Conservation (phyloP, 2,329 filamentous ascomycete genomes). For the Verticillium klebahnii region DNA sequence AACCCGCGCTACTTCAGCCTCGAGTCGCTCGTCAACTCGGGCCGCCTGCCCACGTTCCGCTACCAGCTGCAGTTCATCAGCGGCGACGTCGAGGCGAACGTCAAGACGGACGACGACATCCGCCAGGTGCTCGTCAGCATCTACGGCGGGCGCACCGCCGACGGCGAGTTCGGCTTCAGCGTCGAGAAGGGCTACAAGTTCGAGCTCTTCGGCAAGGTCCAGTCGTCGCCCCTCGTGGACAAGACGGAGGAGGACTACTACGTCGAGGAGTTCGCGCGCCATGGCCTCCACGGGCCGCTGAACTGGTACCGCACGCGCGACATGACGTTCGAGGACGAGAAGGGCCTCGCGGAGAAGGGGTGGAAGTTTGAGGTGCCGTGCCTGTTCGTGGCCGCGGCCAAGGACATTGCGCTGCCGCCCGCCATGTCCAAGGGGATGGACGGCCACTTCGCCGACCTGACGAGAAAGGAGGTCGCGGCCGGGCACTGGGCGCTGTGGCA, state of each 20-base stretch:
- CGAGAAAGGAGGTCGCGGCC: conserved; percentile 59
- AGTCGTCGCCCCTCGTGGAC: conserved; percentile 55
- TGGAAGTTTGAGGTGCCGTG: conserved; percentile 55
- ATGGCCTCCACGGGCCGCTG: conserved; percentile 72
- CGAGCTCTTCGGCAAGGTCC: conserved; percentile 49
- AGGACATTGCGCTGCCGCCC: conserved; percentile 69
- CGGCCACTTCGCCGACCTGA: conserved; percentile 58
- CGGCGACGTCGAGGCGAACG: conserved; percentile 58
- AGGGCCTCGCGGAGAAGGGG: conserved; percentile 48
- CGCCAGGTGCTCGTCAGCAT: conserved; percentile 55
- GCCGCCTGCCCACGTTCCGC: conserved; percentile 61
- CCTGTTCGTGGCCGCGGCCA: conserved; percentile 69
- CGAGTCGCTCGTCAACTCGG: conserved; percentile 49
- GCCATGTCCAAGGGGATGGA: conserved; percentile 70
- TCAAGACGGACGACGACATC: conserved; percentile 57
- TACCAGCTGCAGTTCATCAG: conserved; percentile 56
- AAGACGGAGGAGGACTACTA: conserved; percentile 75
- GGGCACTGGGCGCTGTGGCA: conserved; percentile 83
- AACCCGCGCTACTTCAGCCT: conserved; percentile 46
- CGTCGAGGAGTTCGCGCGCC: conserved; percentile 58
- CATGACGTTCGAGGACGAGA: conserved; percentile 75
- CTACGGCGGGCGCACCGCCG: conserved; percentile 44
- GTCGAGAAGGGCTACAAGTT: conserved; percentile 59
- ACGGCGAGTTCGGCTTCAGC: conserved; percentile 52
- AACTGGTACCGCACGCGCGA: conserved; percentile 82